These are phyloP conservation scores for Penicillium sp. DNA, from an alignment of 2,329 filamentous ascomycete species.

Conservation along the genomic window DNA sequence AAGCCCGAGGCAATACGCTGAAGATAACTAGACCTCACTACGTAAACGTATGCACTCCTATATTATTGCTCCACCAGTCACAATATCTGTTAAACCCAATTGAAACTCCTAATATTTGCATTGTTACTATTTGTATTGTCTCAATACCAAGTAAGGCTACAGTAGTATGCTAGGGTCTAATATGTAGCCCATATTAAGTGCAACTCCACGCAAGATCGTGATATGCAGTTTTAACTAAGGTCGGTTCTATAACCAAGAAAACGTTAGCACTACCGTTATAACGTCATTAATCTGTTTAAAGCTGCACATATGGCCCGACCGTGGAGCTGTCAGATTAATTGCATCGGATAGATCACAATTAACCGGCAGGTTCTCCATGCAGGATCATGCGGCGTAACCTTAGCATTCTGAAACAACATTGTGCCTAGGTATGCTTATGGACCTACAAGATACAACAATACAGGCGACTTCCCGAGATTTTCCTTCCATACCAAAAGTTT, in stretches of 20 bases:
- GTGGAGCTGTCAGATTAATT: not conserved
- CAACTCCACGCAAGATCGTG: not conserved
- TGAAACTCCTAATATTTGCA: not conserved
- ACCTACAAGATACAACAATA: not conserved
- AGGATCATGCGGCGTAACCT: not conserved
- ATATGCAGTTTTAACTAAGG: not conserved
- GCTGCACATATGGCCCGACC: not conserved
- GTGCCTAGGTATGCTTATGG: not conserved
- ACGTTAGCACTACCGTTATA: not conserved
- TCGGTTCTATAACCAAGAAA: not conserved
- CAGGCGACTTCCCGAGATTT: too few relatives aligned
- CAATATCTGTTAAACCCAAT: not conserved
- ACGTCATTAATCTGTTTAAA: not conserved
- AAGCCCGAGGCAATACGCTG: not conserved
- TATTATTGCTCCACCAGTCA: too few relatives aligned
- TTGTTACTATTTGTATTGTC: not conserved
- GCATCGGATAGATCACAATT: not conserved
- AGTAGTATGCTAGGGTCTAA: not conserved
- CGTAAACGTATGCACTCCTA: not conserved
- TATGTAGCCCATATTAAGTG: not conserved
- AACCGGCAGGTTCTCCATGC: not conserved
- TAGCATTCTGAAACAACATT: not conserved
- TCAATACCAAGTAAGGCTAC: too few relatives aligned
- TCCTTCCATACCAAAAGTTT: not conserved
- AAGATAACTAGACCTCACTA: not conserved